phyloP scores from a whole-genome alignment of 2,329 filamentous ascomycete species.

The Scedosporium dehoogii region DNA sequence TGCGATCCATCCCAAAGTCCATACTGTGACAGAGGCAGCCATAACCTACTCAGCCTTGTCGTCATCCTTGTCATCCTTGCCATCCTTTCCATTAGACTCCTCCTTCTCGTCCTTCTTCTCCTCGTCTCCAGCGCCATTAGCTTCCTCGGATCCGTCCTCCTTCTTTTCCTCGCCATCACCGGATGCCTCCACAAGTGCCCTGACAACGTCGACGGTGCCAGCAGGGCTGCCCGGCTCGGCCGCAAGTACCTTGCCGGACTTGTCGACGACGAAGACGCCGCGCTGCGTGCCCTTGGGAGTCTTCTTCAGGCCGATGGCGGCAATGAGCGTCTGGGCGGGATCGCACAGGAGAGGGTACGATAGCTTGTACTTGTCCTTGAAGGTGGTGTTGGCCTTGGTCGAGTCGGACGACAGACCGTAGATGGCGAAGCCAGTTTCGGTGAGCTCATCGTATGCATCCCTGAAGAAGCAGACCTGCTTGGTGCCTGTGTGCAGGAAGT shows the following conservation, averaged over 20 bases:
- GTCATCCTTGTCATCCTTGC: constrained; percentile 9
- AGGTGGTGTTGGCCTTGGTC: constrained; percentile 84
- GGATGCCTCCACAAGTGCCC: constrained; percentile 51
- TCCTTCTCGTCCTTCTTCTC: constrained; percentile 9
- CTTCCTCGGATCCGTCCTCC: constrained; percentile 6
- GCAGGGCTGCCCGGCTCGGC: constrained; percentile 67
- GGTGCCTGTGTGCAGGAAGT: constrained; percentile 53
- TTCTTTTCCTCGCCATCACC: constrained; percentile 20
- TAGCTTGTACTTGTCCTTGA: constrained; percentile 84
- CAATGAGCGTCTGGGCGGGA: constrained; percentile 61
- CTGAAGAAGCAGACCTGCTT: constrained; percentile 90
- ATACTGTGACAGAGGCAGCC: neutral
- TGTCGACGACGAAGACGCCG: constrained; percentile 81
- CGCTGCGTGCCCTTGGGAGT: constrained; percentile 67
- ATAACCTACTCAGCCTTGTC: constrained; percentile 8
- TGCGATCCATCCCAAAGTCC: neutral
- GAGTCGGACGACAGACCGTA: constrained; percentile 85
- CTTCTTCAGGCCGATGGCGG: constrained; percentile 85
- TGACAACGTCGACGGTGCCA: constrained; percentile 67
- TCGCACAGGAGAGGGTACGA: constrained; percentile 87
- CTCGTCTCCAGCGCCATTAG: neutral
- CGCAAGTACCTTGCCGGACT: constrained; percentile 69
- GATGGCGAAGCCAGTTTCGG: constrained; percentile 69
- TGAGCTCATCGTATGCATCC: constrained; percentile 69
- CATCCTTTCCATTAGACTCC: constrained; percentile 12